These are phyloP conservation scores for Tubosaeta sp. DNA, from an alignment of 768 basidiomycete genomes.

Conservation along the genomic window DNA sequence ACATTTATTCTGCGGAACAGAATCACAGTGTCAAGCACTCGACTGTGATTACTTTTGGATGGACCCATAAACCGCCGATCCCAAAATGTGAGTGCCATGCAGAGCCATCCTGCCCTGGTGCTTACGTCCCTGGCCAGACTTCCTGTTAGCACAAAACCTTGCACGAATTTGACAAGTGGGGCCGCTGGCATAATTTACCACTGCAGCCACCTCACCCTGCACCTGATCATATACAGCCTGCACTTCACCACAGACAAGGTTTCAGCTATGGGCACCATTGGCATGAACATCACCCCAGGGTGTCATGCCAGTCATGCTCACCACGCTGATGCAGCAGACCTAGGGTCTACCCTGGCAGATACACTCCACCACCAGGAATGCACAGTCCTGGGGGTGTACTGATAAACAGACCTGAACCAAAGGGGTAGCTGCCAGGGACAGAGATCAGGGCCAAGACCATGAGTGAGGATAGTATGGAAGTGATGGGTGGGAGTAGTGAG, in stretches of 20 bases:
- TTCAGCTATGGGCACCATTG: too few relatives aligned
- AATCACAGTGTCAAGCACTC: conserved; percentile 82
- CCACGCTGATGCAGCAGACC: conserved; percentile 29
- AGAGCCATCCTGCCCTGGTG: background rate
- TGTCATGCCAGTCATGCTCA: conserved; percentile 20
- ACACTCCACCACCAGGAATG: too few relatives aligned
- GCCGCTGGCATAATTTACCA: conserved; percentile 44
- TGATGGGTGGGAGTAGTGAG: conserved; percentile 5
- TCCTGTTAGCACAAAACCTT: conserved; percentile 76
- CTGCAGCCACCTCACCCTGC: conserved; percentile 25
- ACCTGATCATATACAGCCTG: conserved; percentile 33
- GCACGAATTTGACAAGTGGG: conserved; percentile 77
- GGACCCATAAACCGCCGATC: conserved; percentile 81
- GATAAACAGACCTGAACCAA: too few relatives aligned
- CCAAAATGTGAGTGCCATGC: conserved; percentile 55
- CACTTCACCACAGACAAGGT: conserved; percentile 27
- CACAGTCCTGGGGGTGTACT: too few relatives aligned
- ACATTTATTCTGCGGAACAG: conserved; percentile 80
- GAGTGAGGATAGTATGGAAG: conserved; percentile 16
- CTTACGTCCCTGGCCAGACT: conserved; percentile 39
- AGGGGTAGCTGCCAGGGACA: too few relatives aligned
- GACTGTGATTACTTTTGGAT: conserved; percentile 96
- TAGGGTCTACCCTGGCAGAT: conserved; percentile 10
- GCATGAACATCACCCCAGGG: conserved; percentile 20
- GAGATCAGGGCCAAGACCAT: conserved; percentile 5